Evolutionary conservation across 768 basidiomycete genomes (phyloP).

Genomic region (Hemileccinum impolitum): DNA sequence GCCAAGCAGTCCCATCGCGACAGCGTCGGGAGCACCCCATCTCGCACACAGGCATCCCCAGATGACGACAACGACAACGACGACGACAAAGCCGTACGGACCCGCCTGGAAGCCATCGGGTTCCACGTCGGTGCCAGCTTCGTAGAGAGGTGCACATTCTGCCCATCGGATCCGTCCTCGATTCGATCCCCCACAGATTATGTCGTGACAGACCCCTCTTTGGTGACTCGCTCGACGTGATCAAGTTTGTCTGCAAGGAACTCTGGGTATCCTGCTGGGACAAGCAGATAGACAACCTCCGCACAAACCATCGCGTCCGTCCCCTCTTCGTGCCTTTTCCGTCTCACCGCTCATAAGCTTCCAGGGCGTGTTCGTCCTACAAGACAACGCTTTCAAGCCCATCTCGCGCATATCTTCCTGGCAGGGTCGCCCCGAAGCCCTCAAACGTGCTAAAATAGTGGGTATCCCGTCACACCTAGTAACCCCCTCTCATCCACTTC

Average conservation of each 20-base stretch:
- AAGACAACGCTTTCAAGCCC: slow-evolving; percentile 89
- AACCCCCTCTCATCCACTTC: too few relatives aligned
- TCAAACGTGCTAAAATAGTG: slow-evolving; percentile 69
- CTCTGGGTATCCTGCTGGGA: slow-evolving; percentile 92
- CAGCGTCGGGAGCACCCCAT: slow-evolving; percentile 31
- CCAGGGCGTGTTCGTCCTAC: slow-evolving; percentile 90
- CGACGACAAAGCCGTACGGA: slow-evolving; percentile 68
- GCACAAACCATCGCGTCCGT: slow-evolving; percentile 89
- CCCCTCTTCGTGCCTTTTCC: neutral
- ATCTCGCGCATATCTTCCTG: slow-evolving; percentile 78
- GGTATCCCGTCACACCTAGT: slow-evolving; percentile 14
- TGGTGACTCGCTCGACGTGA: slow-evolving; percentile 78
- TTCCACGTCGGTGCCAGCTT: slow-evolving; percentile 84
- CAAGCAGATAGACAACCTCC: slow-evolving; percentile 92
- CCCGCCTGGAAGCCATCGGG: slow-evolving; percentile 79
- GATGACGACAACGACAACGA: slow-evolving; percentile 49
- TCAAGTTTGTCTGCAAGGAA: slow-evolving; percentile 97
- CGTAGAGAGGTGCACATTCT: slow-evolving; percentile 63
- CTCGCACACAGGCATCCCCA: slow-evolving; percentile 9
- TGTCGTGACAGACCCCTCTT: slow-evolving; percentile 75
- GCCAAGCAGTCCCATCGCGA: slow-evolving; percentile 33
- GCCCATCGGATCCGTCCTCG: neutral
- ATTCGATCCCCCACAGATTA: slow-evolving; percentile 44
- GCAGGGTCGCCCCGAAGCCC: slow-evolving; percentile 71
- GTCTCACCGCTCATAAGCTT: neutral